A percentile compares a stretch with the other conserved stretches of the same genome.
These are phyloP conservation scores for Komagataella populi DNA, from an alignment of 805 yeast genomes.

Conservation along the genomic window DNA sequence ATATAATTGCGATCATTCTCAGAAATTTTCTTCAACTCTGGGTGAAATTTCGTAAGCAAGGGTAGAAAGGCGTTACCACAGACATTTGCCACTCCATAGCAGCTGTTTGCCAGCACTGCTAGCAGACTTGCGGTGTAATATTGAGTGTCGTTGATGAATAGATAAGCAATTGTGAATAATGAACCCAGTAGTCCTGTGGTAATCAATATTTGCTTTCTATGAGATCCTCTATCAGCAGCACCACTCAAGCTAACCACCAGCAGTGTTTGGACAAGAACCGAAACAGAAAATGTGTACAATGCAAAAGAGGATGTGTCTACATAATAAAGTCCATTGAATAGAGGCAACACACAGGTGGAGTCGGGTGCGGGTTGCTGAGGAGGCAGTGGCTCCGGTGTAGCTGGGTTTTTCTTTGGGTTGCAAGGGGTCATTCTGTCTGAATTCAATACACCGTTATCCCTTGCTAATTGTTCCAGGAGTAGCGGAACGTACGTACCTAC, in stretches of 20 bases:
- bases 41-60: slow-evolving; percentile 33
- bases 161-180: slow-evolving; percentile 32
- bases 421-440: slow-evolving; percentile 50
- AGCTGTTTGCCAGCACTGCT: slow-evolving; percentile 50
- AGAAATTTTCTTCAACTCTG: slow-evolving; percentile 3
- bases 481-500: slow-evolving; percentile 71
- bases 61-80: slow-evolving; percentile 71
- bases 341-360: slow-evolving; percentile 18
- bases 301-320: slow-evolving; percentile 68
- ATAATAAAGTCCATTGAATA: slow-evolving; percentile 19
- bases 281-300: slow-evolving; percentile 54
- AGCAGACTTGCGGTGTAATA: slow-evolving; percentile 37
- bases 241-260: slow-evolving; percentile 66
- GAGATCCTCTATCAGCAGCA: slow-evolving; percentile 48
- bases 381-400: slow-evolving; percentile 19
- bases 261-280: slow-evolving; percentile 62
- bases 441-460: slow-evolving; percentile 54
- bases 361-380: slow-evolving; percentile 7
- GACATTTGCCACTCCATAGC: slow-evolving; percentile 69
- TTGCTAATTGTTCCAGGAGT: slow-evolving; percentile 55
- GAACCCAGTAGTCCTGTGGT: slow-evolving; percentile 49
- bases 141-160: slow-evolving; percentile 21
- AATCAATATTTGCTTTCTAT: slow-evolving; percentile 42
- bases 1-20: neutral
- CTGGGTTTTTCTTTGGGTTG: slow-evolving; percentile 13